These are phyloP conservation scores for Lophiotrema nucula DNA, from an alignment of 495 filamentous ascomycete genomes.

Conservation along the genomic window DNA sequence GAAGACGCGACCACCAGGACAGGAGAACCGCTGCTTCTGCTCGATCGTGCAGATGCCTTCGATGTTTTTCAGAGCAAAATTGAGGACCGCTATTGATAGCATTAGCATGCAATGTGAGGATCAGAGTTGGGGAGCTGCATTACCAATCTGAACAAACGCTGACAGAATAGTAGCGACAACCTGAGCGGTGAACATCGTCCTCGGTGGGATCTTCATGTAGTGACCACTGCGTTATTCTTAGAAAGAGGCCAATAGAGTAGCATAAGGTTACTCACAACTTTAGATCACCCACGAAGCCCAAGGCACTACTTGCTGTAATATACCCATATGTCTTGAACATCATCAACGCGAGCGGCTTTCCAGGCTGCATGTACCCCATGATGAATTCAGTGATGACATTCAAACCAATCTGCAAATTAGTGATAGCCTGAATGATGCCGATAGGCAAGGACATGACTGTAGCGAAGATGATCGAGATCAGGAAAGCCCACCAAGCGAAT, in stretches of 20 bases:
- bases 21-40: constrained; percentile 64
- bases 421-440: constrained; percentile 50
- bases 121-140: too few species aligned
- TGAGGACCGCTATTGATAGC: constrained; percentile 62
- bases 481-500: constrained; percentile 65
- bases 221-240: constrained; percentile 46
- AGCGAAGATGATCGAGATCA: constrained; percentile 54
- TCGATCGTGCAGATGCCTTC: constrained; percentile 59
- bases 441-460: constrained; percentile 50
- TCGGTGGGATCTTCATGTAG: constrained; percentile 72
- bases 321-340: constrained; percentile 76
- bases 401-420: constrained; percentile 9
- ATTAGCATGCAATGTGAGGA: too few species aligned
- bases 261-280: constrained; percentile 22
- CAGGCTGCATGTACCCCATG: constrained; percentile 68
- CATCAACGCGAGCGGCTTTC: constrained; percentile 66
- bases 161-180: constrained; percentile 57
- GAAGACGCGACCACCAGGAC: constrained; percentile 66
- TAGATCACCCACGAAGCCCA: constrained; percentile 45
- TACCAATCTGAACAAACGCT: constrained; percentile 61
- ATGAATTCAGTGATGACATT: constrained; percentile 60
- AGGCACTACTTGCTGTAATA: constrained; percentile 62
- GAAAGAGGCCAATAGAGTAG: not conserved
- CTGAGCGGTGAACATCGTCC: constrained; percentile 67
- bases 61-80: constrained; percentile 63